Conservation (phyloP, 1,139 yeast genomes). For the Saccharomycopsis hybrid region DNA sequence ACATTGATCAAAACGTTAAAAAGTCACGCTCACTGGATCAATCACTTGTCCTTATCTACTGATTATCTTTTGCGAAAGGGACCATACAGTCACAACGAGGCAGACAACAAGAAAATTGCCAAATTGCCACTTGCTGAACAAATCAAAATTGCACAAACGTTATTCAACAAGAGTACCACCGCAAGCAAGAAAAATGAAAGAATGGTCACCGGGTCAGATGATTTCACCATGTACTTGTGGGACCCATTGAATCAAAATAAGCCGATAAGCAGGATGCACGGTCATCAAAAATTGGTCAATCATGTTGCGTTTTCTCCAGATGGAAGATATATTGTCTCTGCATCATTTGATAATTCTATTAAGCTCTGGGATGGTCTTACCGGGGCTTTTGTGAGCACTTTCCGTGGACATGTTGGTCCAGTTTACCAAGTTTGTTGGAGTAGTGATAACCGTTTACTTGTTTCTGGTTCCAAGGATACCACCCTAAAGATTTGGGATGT, state of each 20-base stretch:
- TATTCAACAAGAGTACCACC: constrained; percentile 45
- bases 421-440: constrained; percentile 99
- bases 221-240: constrained; percentile 97
- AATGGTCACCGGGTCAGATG: constrained; percentile 93
- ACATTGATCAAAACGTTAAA: constrained; percentile 71
- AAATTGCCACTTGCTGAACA: constrained; percentile 13
- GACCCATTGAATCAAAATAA: constrained; percentile 75
- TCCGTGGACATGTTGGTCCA: constrained; percentile 96
- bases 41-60: constrained; percentile 85
- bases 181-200: constrained; percentile 72
- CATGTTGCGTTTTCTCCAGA: constrained; percentile 97
- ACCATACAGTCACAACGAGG: constrained; percentile 44
- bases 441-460: constrained; percentile 83
- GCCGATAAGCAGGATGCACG: constrained; percentile 91
- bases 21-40: constrained; percentile 97
- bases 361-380: constrained; percentile 95
- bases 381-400: constrained; percentile 83
- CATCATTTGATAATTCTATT: constrained; percentile 91
- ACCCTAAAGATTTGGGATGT: constrained; percentile 97
- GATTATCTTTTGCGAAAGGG: constrained; percentile 86
- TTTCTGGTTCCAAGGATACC: constrained; percentile 93
- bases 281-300: constrained; percentile 93
- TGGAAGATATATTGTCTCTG: constrained; percentile 84
- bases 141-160: constrained; percentile 33
- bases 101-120: constrained; percentile 9